Evolutionary conservation across 2,329 filamentous ascomycete genomes (phyloP).

Genomic region (Endothia cerciana): DNA sequence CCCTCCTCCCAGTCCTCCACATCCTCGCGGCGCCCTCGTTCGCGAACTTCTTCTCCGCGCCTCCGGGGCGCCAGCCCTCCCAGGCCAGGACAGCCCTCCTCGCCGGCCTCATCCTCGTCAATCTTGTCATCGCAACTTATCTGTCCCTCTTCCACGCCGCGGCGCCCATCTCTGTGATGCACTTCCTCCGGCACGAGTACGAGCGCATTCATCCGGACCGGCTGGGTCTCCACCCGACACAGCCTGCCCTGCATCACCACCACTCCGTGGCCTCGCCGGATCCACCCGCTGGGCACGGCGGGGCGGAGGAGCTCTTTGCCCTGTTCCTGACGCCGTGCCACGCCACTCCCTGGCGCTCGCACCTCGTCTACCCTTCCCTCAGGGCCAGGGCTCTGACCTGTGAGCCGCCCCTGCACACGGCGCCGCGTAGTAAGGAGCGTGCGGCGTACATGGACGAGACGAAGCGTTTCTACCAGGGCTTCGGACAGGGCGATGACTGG

Average conservation of each 20-base stretch:
- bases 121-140: constrained; percentile 74
- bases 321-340: constrained; percentile 96
- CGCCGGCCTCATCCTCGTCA: constrained; percentile 62
- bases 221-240: constrained; percentile 37
- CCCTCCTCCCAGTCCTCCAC: constrained; percentile 84
- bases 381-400: constrained; percentile 85
- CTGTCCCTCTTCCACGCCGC: constrained; percentile 78
- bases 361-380: constrained; percentile 76
- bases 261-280: constrained; percentile 35
- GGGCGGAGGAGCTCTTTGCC: constrained; percentile 59
- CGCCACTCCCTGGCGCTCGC: constrained; percentile 91
- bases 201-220: constrained; percentile 57
- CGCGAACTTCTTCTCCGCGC: constrained; percentile 61
- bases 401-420: constrained; percentile 78
- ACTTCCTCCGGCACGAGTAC: constrained; percentile 76
- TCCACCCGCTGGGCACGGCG: constrained; percentile 31
- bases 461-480: constrained; percentile 81
- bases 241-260: constrained; percentile 20
- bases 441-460: constrained; percentile 82
- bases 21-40: constrained; percentile 74
- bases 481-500: constrained; percentile 33
- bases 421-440: constrained; percentile 63
- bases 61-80: constrained; percentile 35
- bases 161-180: constrained; percentile 74
- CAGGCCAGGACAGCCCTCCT: constrained; percentile 58